Evolutionary conservation across 176 grass and related monocot genomes (phyloP).

Genomic region (Tillandsia leiboldiana): DNA sequence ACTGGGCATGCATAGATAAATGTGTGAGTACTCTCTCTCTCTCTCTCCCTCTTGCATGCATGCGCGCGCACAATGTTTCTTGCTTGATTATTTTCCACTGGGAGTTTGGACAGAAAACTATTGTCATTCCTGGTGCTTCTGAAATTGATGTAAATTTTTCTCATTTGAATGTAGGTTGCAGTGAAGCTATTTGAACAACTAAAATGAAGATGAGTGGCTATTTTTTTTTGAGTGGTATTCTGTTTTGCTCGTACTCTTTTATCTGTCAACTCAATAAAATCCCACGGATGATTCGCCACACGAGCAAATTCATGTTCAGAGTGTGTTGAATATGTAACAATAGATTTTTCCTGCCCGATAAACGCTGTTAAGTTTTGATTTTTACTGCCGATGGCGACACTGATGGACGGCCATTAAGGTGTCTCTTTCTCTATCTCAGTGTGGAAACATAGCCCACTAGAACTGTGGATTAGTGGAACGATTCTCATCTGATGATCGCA

Average conservation of each 20-base stretch:
- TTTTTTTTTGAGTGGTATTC: conserved; percentile 11
- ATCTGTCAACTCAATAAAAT: conserved; percentile 18
- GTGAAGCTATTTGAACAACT: conserved; percentile 65
- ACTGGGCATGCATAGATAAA: conserved; percentile 83
- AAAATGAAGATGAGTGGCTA: conserved; percentile 46
- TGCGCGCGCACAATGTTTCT: conserved; percentile 4
- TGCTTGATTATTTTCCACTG: conserved; percentile 10
- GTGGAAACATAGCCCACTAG: too few relatives aligned
- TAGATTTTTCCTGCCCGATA: background rate
- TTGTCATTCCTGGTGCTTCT: background rate
- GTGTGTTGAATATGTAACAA: background rate
- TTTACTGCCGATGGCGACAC: background rate
- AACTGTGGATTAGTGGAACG: too few relatives aligned
- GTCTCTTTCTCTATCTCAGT: too few relatives aligned
- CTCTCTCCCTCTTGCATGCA: background rate
- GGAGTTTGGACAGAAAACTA: background rate
- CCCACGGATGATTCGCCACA: background rate
- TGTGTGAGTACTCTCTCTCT: conserved; percentile 41
- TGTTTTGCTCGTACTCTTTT: conserved; percentile 15
- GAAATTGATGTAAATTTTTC: conserved; percentile 1
- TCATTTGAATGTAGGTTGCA: conserved; percentile 44
- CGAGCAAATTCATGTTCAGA: background rate
- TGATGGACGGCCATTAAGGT: background rate
- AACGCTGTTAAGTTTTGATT: background rate
- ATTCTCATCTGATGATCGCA: too few relatives aligned